Conservation (phyloP, 768 basidiomycete genomes). For the Pleurotus platypus region DNA sequence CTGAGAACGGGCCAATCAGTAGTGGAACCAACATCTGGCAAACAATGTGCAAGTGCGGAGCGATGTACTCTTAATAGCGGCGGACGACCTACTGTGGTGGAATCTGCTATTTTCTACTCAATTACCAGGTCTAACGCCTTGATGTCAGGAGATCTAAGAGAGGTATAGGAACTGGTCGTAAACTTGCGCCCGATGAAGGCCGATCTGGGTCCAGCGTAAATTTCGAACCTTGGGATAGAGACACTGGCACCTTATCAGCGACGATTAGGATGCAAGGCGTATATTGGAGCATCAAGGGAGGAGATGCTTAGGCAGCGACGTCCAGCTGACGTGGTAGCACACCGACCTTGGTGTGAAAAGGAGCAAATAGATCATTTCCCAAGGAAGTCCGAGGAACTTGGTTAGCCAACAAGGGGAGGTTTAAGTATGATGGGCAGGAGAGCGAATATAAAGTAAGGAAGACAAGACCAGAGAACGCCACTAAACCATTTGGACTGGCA, state of each 20-base stretch:
- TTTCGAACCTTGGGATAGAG: background rate
- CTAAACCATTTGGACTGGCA: slow-evolving; percentile 29
- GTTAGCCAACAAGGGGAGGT: background rate
- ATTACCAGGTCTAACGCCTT: background rate
- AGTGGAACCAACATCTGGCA: background rate
- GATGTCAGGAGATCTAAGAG: background rate
- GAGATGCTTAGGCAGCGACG: background rate
- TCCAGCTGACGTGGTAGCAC: slow-evolving; percentile 4
- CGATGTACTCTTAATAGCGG: background rate
- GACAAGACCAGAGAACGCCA: slow-evolving; percentile 21
- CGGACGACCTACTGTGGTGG: background rate
- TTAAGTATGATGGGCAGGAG: slow-evolving; percentile 1
- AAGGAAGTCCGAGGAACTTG: slow-evolving; percentile 16
- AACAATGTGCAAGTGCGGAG: background rate
- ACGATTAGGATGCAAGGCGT: background rate
- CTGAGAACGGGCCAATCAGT: background rate
- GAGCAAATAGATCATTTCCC: background rate
- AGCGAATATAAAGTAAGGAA: slow-evolving; percentile 1
- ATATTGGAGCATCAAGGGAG: slow-evolving; percentile 14
- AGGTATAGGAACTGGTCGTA: background rate
- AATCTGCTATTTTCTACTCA: background rate
- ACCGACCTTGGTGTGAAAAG: slow-evolving; percentile 2
- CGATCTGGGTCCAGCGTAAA: background rate
- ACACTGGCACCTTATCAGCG: background rate
- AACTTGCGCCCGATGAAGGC: background rate